Conservation (phyloP, 2,329 filamentous ascomycete genomes). For the Trichophyton verrucosum region DNA sequence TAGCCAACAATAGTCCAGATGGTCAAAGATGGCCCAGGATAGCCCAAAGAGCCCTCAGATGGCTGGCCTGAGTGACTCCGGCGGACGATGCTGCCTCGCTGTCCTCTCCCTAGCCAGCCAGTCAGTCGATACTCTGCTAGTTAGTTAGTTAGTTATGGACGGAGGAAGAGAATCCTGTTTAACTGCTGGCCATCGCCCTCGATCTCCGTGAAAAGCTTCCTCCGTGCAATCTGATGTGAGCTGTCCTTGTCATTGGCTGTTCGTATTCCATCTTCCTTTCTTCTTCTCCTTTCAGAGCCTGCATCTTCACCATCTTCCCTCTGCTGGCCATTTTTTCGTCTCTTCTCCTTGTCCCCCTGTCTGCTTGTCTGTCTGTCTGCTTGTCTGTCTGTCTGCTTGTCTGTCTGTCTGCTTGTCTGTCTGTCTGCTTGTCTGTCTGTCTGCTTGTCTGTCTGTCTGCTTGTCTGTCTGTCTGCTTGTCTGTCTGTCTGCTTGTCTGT, state of each 20-base stretch:
- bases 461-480: too few relatives aligned
- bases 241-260: constrained; percentile 1
- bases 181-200: neutral
- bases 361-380: neutral
- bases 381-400: neutral
- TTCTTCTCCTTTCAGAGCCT: neutral
- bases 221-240: neutral
- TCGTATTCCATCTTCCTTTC: neutral
- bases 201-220: neutral
- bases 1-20: too few relatives aligned
- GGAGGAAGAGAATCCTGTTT: too few relatives aligned
- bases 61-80: too few relatives aligned
- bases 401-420: too few relatives aligned
- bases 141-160: too few relatives aligned
- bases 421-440: neutral
- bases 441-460: neutral
- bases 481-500: too few relatives aligned
- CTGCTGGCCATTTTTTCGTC: neutral
- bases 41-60: too few relatives aligned
- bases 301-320: neutral
- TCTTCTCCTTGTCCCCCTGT: neutral
- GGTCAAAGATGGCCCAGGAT: too few relatives aligned
- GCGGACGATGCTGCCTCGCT: too few relatives aligned
- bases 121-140: too few relatives aligned
- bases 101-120: too few relatives aligned